Evolutionary conservation across 2,329 filamentous ascomycete genomes (phyloP).

Genomic region (Xylaria sp.): DNA sequence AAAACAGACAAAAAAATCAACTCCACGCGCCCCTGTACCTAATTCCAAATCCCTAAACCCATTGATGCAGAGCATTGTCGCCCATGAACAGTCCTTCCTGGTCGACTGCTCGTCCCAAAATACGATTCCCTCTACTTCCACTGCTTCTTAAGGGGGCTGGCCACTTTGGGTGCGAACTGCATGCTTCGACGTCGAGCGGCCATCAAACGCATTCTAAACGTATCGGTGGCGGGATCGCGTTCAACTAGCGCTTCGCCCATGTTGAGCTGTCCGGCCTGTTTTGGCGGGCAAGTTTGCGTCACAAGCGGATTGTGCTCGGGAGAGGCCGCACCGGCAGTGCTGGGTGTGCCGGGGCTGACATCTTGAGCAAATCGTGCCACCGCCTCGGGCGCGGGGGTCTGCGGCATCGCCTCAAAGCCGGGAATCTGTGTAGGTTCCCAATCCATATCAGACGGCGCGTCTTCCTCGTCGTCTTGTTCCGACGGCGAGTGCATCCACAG

Average conservation of each 20-base stretch:
- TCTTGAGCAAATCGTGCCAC: conserved; percentile 49
- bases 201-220: conserved; percentile 58
- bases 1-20: too few species aligned
- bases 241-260: conserved; percentile 43
- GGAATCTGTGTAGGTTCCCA: conserved; percentile 35
- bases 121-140: conserved; percentile 37
- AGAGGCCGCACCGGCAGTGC: conserved; percentile 32
- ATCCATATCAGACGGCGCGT: conserved; percentile 32
- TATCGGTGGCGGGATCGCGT: conserved; percentile 47
- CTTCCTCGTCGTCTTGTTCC: conserved; percentile 34
- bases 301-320: conserved; percentile 37
- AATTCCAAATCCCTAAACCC: too few species aligned
- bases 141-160: conserved; percentile 61
- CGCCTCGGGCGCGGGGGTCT: conserved; percentile 53
- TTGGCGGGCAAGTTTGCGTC: conserved; percentile 52
- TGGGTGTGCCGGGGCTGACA: conserved; percentile 43
- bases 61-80: too few species aligned
- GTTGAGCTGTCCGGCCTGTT: conserved; percentile 35
- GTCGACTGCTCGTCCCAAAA: not conserved
- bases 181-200: conserved; percentile 70
- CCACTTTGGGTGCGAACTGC: conserved; percentile 70
- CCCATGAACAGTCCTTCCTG: too few species aligned
- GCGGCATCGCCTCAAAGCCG: conserved; percentile 49
- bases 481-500: conserved; percentile 53
- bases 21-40: too few species aligned